phyloP scores from a whole-genome alignment of 305 asterid genomes.

The Fraxinus platypoda region DNA sequence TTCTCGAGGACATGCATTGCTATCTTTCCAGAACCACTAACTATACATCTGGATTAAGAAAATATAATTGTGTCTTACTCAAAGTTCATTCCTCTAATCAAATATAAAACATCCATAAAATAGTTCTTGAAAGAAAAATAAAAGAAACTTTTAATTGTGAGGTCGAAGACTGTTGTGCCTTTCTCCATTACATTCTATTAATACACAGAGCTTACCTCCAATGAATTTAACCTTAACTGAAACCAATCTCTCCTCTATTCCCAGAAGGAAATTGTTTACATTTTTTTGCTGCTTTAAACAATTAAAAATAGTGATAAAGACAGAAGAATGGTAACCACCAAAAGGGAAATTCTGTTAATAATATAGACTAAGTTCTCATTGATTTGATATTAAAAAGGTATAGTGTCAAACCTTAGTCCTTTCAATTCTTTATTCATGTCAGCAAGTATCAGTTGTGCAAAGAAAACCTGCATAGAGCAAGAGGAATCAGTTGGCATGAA shows the following conservation, averaged over 20 bases:
- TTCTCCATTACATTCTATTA: no score
- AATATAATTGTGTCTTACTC: no score
- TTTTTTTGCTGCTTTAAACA: not conserved
- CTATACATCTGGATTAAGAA: constrained; percentile 73
- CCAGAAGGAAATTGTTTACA: not conserved
- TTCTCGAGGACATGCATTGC: constrained; percentile 97
- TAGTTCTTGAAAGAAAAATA: constrained; percentile 12
- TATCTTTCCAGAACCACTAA: constrained; percentile 98
- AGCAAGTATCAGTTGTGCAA: constrained; percentile 93
- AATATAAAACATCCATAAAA: no score
- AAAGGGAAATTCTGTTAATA: not conserved
- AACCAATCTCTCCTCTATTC: not conserved
- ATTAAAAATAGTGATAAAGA: no score
- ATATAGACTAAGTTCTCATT: not conserved
- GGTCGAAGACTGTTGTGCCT: no score
- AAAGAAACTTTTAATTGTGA: constrained; percentile 1
- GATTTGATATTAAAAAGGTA: constrained; percentile 12
- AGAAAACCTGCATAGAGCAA: constrained; percentile 70
- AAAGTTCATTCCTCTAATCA: no score
- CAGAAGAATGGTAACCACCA: no score
- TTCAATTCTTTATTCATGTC: constrained; percentile 97
- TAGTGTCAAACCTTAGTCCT: constrained; percentile 76
- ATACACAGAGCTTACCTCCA: no score
- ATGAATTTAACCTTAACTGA: not conserved
- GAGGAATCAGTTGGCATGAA: constrained; percentile 25